Evolutionary conservation across 805 yeast species (phyloP), one percentile per base, ranked within the genome.

Genomic region (Saturnispora dispora): DNA sequence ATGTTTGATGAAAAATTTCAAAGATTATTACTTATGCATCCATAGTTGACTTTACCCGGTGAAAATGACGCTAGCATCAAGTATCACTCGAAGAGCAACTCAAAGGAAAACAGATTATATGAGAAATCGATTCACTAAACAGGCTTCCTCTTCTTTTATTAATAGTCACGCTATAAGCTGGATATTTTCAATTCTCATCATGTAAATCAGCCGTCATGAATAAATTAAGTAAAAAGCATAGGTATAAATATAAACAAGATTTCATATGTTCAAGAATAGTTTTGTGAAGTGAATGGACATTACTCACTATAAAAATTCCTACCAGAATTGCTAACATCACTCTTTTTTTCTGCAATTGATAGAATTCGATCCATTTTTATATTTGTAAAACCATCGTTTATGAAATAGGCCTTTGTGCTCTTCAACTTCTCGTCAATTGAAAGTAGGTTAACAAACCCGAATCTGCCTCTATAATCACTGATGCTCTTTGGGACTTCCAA

Each of bases 321-420:
- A 5, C 93, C 93, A 55, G 83, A 83, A 58, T 84, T 76, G 10
- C n/a, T 52, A 10, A 85, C 70, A 0, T 83, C 87, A 45, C 80
- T 71, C 53, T 83, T 80, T 46, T 70, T 69, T 62, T 88, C 95
- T 1, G 84, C 78, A n/a, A 85, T 77, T 0, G 90, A 88, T 91
- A 95, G 83, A 5, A 87, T 67, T 50, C 96, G 70, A 59, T 87
- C 93, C 95, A 87, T 87, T 56, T 79, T 79, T 62, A 85, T 68
- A 2, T 95, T 95, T 2, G 95, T 93, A 43, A 84, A 71, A 56
- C 86, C 83, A 60, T 87, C 95, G 15, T 74, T 77, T 2, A 87
- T 76, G 59, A 80, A 84, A 62, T 71, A 80, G 17, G 67, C 63
- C 46, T 76, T 68, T 9, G 65, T 63, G 4, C 59, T 56, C 1